These are phyloP conservation scores for Penicillium sp. DNA, from an alignment of 2,329 filamentous ascomycete genomes.

Conservation along the genomic window DNA sequence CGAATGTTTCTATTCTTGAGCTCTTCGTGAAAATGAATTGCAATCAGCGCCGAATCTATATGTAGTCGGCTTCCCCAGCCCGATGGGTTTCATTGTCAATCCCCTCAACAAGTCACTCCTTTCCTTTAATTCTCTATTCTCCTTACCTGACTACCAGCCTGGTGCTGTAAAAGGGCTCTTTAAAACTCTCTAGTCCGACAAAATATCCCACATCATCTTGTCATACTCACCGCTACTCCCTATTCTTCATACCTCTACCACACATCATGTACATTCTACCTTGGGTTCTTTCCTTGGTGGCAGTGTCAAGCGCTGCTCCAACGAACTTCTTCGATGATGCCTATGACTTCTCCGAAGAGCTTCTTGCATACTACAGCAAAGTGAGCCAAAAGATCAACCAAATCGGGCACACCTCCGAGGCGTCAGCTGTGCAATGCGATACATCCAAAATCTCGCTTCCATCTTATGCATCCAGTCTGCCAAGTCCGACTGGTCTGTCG, in stretches of 20 bases:
- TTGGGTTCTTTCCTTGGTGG: conserved; percentile 32
- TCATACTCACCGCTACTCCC: not conserved
- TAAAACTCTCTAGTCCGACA: not conserved
- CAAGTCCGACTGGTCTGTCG: conserved; percentile 59
- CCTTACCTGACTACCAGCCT: conserved; percentile 4
- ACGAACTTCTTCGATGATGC: conserved; percentile 30
- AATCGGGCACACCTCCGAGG: conserved; percentile 17
- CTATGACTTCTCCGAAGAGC: conserved; percentile 42
- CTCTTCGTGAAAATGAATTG: conserved; percentile 7
- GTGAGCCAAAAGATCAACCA: conserved; percentile 42
- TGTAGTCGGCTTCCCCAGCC: conserved; percentile 16
- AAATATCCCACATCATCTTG: not conserved
- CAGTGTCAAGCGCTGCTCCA: conserved; percentile 37
- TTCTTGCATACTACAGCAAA: conserved; percentile 41
- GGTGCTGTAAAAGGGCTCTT: conserved; percentile 11
- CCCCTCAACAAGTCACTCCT: conserved; percentile 10
- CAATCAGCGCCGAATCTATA: conserved; percentile 21
- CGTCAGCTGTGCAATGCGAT: conserved; percentile 32
- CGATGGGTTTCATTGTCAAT: conserved; percentile 9
- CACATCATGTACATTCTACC: conserved; percentile 22
- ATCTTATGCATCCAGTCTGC: conserved; percentile 60
- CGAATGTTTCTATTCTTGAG: conserved; percentile 26
- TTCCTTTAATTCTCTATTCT: not conserved
- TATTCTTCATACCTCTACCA: not conserved
- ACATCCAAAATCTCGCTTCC: conserved; percentile 37